These are phyloP conservation scores for Macrocystidia cucumis DNA, from an alignment of 1,284 basidiomycete species.

Conservation along the genomic window DNA sequence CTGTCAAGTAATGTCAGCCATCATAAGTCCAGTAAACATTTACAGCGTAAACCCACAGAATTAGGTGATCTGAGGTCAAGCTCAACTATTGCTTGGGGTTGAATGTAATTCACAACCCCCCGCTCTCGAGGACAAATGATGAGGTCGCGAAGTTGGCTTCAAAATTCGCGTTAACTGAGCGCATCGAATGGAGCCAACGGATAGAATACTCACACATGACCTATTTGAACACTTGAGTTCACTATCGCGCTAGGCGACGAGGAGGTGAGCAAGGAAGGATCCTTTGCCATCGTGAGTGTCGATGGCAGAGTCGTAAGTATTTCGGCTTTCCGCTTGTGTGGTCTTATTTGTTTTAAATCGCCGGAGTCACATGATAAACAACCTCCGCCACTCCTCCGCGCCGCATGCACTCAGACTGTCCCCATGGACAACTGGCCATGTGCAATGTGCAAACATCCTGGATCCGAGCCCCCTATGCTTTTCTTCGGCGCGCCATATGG, in stretches of 20 bases:
- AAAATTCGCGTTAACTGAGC: not conserved
- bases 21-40: not conserved
- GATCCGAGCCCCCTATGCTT: not conserved
- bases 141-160: conserved; percentile 69
- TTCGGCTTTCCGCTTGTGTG: not conserved
- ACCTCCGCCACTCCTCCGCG: not conserved
- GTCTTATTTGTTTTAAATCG: not conserved
- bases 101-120: conserved; percentile 64
- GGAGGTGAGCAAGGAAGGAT: not conserved
- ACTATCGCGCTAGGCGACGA: conserved; percentile 1
- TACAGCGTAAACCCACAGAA: conserved; percentile 32
- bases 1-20: conserved; percentile 23
- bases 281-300: conserved; percentile 1
- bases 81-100: conserved; percentile 50
- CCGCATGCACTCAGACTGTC: not conserved
- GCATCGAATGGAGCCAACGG: not conserved
- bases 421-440: not conserved
- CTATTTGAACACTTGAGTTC: not conserved
- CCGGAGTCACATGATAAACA: not conserved
- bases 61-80: conserved; percentile 49
- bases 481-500: not conserved
- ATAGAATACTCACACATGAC: conserved; percentile 1
- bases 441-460: not conserved
- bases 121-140: conserved; percentile 64
- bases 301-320: not conserved